A percentile compares a stretch with the other conserved stretches of the same genome.
These are phyloP conservation scores for Tremella fuciformis DNA, from an alignment of 768 basidiomycete species.

Conservation along the genomic window DNA sequence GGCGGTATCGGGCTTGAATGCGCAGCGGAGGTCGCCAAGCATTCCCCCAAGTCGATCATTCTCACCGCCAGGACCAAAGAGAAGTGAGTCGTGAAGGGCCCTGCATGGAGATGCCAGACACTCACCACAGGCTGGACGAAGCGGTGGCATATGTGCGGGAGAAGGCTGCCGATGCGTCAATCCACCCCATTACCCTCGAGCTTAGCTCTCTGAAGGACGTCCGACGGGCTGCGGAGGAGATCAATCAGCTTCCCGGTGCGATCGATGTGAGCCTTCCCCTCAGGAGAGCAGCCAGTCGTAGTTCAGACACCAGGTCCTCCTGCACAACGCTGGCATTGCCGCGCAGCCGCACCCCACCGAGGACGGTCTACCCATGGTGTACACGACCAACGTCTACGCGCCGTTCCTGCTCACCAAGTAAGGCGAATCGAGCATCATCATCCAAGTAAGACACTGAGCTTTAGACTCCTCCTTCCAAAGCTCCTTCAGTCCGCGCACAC, in stretches of 20 bases:
- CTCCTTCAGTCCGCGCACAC: conserved; percentile 2
- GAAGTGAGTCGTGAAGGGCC: conserved; percentile 14
- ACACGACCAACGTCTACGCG: conserved; percentile 16
- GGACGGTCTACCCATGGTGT: conserved; percentile 2
- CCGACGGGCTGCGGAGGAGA: conserved; percentile 13
- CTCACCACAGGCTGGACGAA: conserved; percentile 13
- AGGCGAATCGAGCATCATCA: not conserved
- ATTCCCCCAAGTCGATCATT: conserved; percentile 13
- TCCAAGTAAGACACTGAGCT: not conserved
- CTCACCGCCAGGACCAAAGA: conserved; percentile 14
- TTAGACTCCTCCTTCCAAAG: conserved; percentile 18
- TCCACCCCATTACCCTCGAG: conserved; percentile 10
- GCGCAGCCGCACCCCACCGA: conserved; percentile 2
- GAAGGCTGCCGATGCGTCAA: conserved; percentile 9
- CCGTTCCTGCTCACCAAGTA: conserved; percentile 24
- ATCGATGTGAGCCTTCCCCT: conserved; percentile 16
- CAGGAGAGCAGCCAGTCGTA: too few relatives aligned
- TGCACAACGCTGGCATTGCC: conserved; percentile 19
- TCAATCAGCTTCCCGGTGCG: conserved; percentile 2
- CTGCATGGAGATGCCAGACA: not conserved
- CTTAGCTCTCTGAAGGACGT: conserved; percentile 14
- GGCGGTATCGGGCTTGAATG: conserved; percentile 20
- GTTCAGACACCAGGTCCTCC: not conserved
- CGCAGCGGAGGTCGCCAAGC: conserved; percentile 15
- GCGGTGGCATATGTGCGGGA: conserved; percentile 5